Conservation (phyloP, 805 yeast genomes). For the Candida corydali region DNA sequence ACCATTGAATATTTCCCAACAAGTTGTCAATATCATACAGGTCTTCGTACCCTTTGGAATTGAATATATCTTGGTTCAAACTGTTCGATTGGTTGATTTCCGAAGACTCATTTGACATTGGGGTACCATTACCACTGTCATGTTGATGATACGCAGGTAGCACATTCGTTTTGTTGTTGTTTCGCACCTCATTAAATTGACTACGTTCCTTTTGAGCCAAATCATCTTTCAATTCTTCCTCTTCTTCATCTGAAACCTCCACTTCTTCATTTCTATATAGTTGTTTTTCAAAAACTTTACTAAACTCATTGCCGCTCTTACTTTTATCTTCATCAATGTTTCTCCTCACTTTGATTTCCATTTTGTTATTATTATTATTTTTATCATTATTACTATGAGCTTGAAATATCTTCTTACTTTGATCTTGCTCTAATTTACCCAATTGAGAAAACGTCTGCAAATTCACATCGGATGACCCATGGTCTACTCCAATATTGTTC, state of each 20-base stretch:
- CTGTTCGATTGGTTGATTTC: neutral
- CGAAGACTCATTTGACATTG: constrained; percentile 7
- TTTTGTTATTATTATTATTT: neutral
- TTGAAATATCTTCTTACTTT: neutral
- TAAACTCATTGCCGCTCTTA: constrained; percentile 13
- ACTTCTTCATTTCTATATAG: constrained; percentile 12
- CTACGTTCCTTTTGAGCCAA: neutral
- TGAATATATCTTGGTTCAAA: constrained; percentile 6
- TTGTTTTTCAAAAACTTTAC: constrained; percentile 16
- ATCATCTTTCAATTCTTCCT: neutral
- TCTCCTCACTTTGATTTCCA: neutral
- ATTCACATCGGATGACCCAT: constrained; percentile 51
- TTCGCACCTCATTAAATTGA: neutral
- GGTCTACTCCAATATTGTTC: constrained; percentile 45
- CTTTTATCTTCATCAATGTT: neutral
- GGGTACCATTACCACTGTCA: constrained; percentile 5
- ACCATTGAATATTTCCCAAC: constrained; percentile 49
- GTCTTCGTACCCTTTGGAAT: too few relatives aligned
- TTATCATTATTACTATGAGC: neutral
- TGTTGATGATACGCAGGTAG: neutral
- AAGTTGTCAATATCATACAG: constrained; percentile 23
- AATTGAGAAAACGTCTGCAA: constrained; percentile 44
- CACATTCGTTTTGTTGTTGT: neutral
- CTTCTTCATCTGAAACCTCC: neutral
- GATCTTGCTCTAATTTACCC: constrained; percentile 20